phyloP scores from a whole-genome alignment of 176 grass and related monocot genomes.

The Pontederia crassipes region DNA sequence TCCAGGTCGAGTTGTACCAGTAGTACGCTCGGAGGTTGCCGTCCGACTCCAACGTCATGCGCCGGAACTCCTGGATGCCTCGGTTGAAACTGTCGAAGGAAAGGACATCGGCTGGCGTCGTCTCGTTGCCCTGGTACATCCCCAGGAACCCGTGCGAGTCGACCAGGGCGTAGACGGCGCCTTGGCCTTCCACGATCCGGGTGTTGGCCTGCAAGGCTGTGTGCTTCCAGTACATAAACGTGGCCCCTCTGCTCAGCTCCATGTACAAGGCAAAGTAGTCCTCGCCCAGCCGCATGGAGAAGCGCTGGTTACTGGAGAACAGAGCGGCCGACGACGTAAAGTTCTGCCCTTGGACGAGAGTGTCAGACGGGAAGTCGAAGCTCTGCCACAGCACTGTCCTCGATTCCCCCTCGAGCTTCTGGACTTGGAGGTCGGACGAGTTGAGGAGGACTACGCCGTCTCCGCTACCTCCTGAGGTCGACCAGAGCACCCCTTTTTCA shows the following conservation, averaged over 20 bases:
- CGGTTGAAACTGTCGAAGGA: constrained; percentile 82
- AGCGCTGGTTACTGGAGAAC: constrained; percentile 38
- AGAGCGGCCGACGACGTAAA: constrained; percentile 52
- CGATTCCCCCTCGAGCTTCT: constrained; percentile 11
- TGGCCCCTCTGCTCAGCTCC: constrained; percentile 24
- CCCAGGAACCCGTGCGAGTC: constrained; percentile 63
- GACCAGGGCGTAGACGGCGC: constrained; percentile 53
- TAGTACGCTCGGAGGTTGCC: constrained; percentile 80
- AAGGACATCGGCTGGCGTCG: constrained; percentile 41
- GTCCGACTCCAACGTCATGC: constrained; percentile 63
- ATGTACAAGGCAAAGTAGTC: constrained; percentile 51
- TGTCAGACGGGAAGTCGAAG: constrained; percentile 49
- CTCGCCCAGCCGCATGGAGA: constrained; percentile 48
- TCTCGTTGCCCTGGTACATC: constrained; percentile 71
- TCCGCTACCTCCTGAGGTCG: constrained; percentile 16
- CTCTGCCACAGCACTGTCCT: constrained; percentile 31
- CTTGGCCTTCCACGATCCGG: constrained; percentile 31
- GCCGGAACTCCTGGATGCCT: constrained; percentile 36
- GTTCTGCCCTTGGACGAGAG: constrained; percentile 70
- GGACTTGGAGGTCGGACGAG: constrained; percentile 49
- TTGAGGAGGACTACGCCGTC: constrained; percentile 38
- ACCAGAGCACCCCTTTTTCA: constrained; percentile 23
- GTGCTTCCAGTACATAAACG: constrained; percentile 63
- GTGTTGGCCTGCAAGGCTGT: constrained; percentile 62
- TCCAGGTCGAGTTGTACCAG: constrained; percentile 58